Evolutionary conservation across 352 stramenopile genomes (phyloP), one percentile per base, ranked within the genome.

Genomic region (Phytophthora agathidicida): DNA sequence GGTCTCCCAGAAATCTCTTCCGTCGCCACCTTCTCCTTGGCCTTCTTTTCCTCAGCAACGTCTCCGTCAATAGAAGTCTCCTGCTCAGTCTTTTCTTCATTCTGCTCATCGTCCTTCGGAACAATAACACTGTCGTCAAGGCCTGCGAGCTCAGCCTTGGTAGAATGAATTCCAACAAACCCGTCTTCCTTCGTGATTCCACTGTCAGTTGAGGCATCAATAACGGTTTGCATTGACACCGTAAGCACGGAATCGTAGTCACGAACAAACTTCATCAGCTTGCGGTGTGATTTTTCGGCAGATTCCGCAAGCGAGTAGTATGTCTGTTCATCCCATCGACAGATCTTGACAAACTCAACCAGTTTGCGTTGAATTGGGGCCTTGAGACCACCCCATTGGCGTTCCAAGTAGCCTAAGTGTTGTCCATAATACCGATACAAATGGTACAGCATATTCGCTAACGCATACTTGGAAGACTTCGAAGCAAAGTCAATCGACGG

Each of bases 321-420:
- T 20, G 96, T 99, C 71, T 99, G 97, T 54, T 99, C 97, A 65
- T 99, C 98, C 98, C 98, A 99, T 45, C 97, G 98, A 26, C 88
- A 95, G 26, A 99, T 92, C 60, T 99, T 99, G 27, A 98, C 90
- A 74, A 99, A 98, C 49, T 99, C 96, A 65, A 98, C 92, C 4
- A 99, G 63, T 64, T 98, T 96, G 26, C 95, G 96, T 77, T 99
- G 95, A 55, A 99, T 98, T 14, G 96, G 96, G 3, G 77, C 79
- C 48, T 96, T 94, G 0, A 98, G 62, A n/a, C 80, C 80, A 30
- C 83, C 81, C 86, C 77, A 91, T 82, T 96, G 74, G 62, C 77
- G 89, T 55, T 91, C 65, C 47, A 96, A 72, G 61, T 86, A 92
- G 2, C 60, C 69, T 23, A 94, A 58, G 37, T 96, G 98, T 68